A percentile compares a stretch with the other conserved stretches of the same genome.
Conservation (phyloP, 768 basidiomycete species). For the Lactarius akahatsu region DNA sequence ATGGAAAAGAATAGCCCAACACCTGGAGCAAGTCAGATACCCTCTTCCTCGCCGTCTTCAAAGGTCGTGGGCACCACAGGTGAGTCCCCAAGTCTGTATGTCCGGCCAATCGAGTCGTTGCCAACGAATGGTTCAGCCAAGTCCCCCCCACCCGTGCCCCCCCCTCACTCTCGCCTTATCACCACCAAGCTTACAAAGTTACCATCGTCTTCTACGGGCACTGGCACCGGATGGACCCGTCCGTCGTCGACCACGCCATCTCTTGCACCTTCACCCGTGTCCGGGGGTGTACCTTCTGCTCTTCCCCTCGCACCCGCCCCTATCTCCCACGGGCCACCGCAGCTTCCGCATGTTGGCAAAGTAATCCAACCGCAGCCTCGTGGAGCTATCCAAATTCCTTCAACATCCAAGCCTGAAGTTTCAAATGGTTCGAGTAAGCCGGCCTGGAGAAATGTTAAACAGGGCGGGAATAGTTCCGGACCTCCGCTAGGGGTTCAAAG, state of each 20-base stretch:
- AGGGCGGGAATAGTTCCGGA: slow-evolving; percentile 33
- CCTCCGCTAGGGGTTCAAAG: slow-evolving; percentile 46
- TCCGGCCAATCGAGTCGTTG: slow-evolving; percentile 4
- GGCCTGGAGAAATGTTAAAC: slow-evolving; percentile 70
- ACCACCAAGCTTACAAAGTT: slow-evolving; percentile 82
- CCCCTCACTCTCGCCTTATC: slow-evolving; percentile 76
- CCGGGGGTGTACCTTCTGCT: slow-evolving; percentile 42
- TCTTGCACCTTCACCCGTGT: slow-evolving; percentile 47
- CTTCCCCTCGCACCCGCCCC: slow-evolving; percentile 33
- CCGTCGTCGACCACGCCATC: slow-evolving; percentile 73
- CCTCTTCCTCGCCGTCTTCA: slow-evolving; percentile 43
- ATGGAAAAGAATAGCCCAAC: slow-evolving; percentile 81
- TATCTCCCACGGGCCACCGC: slow-evolving; percentile 40
- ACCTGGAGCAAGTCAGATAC: slow-evolving; percentile 46
- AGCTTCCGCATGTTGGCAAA: slow-evolving; percentile 58
- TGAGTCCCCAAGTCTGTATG: slow-evolving; percentile 37
- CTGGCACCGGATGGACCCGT: slow-evolving; percentile 75
- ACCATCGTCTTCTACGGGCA: slow-evolving; percentile 53
- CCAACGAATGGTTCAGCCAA: slow-evolving; percentile 45
- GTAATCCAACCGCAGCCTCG: slow-evolving; percentile 69
- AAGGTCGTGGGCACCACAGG: slow-evolving; percentile 56
- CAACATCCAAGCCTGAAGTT: slow-evolving; percentile 34
- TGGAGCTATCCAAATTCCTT: slow-evolving; percentile 35
- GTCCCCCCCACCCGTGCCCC: slow-evolving; percentile 51
- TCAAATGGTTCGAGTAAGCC: slow-evolving; percentile 42